Evolutionary conservation across 148 eudicot species (phyloP).

Genomic region (Persicaria tinctoria): DNA sequence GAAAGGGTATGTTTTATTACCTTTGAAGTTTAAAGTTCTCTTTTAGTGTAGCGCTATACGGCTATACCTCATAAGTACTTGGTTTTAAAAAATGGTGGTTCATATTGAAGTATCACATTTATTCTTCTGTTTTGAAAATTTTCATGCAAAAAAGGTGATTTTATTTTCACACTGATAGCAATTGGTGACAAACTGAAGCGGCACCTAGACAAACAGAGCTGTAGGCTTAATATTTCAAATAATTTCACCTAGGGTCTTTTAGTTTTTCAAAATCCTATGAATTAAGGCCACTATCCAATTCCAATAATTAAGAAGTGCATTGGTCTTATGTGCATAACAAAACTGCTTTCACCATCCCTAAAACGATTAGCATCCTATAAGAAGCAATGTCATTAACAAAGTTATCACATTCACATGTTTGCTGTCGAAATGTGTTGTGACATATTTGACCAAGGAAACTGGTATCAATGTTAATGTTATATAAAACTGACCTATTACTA

Average conservation of each 20-base stretch:
- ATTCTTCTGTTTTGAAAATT: neutral
- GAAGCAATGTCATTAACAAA: neutral
- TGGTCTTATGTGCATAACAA: neutral
- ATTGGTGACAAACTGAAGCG: too few relatives aligned
- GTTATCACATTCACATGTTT: neutral
- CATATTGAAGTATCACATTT: neutral
- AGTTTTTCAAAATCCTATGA: neutral
- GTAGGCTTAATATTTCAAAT: neutral
- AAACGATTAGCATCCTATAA: neutral
- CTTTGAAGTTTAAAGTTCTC: neutral
- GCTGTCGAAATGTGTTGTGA: neutral
- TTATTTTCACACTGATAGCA: neutral
- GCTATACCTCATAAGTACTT: neutral
- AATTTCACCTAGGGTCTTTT: neutral
- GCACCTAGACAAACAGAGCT: neutral
- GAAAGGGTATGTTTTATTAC: slow-evolving; percentile 47
- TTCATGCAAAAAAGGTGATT: neutral
- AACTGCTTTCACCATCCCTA: neutral
- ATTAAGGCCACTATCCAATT: neutral
- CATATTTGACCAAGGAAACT: neutral
- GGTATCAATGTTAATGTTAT: neutral
- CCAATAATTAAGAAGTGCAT: too few relatives aligned
- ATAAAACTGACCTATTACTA: neutral
- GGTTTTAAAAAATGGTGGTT: neutral
- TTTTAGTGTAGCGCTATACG: neutral